phyloP scores from a whole-genome alignment of 2,329 filamentous ascomycete genomes.

The Chaetoscypha palmicola region DNA sequence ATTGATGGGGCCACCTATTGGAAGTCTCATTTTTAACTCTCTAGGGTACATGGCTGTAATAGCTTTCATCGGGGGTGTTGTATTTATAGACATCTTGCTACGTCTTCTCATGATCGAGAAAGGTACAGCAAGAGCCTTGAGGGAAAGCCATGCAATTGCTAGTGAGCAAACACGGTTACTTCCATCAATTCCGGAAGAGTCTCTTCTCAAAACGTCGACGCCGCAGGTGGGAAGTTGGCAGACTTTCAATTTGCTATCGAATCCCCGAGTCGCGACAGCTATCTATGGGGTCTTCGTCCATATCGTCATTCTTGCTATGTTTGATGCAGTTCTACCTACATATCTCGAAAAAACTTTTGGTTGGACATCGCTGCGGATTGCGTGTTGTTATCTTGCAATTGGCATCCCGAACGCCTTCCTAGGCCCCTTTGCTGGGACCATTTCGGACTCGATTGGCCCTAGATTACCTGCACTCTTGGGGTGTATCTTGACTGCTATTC shows the following conservation, averaged over 20 bases:
- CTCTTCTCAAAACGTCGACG: background rate
- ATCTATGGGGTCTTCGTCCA: constrained; percentile 12
- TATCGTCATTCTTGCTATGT: constrained; percentile 1
- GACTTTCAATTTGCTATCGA: constrained; percentile 1
- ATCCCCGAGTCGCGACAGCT: constrained; percentile 6
- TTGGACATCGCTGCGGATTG: constrained; percentile 5
- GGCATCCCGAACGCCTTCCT: constrained; percentile 3
- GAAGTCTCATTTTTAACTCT: too few relatives aligned
- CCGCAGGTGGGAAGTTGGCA: background rate
- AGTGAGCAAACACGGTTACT: constrained; percentile 33
- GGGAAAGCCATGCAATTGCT: background rate
- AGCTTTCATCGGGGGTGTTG: constrained; percentile 43
- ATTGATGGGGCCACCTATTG: too few relatives aligned
- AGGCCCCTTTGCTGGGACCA: constrained; percentile 4
- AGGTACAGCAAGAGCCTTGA: constrained; percentile 43
- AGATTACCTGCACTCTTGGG: constrained; percentile 4
- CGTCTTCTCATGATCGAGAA: constrained; percentile 54
- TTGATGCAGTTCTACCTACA: constrained; percentile 8
- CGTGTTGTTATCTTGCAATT: constrained; percentile 4
- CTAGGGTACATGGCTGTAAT: constrained; percentile 54
- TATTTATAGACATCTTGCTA: constrained; percentile 51
- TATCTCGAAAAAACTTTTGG: constrained; percentile 3
- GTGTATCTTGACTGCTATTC: constrained; percentile 1
- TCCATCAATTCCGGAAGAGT: background rate
- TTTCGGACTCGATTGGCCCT: constrained; percentile 5